These are phyloP conservation scores for Solanum medicagineum DNA, from an alignment of 257 asterid genomes.

Conservation along the genomic window DNA sequence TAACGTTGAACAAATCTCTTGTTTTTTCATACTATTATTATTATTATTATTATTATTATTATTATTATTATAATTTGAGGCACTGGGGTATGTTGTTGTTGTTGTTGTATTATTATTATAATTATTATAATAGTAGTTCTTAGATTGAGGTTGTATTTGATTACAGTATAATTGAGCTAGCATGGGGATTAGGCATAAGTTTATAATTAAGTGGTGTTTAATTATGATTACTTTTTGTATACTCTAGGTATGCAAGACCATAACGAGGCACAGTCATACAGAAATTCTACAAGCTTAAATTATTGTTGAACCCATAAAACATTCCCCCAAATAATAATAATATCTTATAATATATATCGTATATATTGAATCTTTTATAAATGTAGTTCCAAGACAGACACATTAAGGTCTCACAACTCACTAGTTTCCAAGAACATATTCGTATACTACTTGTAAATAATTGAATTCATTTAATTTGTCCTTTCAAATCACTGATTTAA, in stretches of 20 bases:
- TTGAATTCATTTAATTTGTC: not conserved
- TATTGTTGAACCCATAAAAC: not conserved
- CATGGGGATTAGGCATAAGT: not conserved
- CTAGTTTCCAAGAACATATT: not conserved
- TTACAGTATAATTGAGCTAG: not conserved
- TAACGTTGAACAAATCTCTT: not conserved
- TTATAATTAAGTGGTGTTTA: not conserved
- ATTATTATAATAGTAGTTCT: too few relatives aligned
- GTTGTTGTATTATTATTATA: too few relatives aligned
- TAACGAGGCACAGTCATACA: not conserved
- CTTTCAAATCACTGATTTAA: not conserved
- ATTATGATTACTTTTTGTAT: not conserved
- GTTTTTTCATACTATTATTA: too few relatives aligned
- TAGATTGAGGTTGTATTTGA: not conserved
- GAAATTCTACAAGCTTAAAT: not conserved
- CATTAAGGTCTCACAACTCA: not conserved
- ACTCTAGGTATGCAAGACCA: not conserved
- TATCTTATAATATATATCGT: not conserved
- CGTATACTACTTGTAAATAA: not conserved
- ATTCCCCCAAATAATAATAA: not conserved
- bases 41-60: too few relatives aligned
- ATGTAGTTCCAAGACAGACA: not conserved
- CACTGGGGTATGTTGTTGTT: too few relatives aligned
- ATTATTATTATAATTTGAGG: too few relatives aligned
- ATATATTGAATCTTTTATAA: not conserved